Conservation (phyloP, 108 stramenopile genomes). For the Skeletonema marinoi region DNA sequence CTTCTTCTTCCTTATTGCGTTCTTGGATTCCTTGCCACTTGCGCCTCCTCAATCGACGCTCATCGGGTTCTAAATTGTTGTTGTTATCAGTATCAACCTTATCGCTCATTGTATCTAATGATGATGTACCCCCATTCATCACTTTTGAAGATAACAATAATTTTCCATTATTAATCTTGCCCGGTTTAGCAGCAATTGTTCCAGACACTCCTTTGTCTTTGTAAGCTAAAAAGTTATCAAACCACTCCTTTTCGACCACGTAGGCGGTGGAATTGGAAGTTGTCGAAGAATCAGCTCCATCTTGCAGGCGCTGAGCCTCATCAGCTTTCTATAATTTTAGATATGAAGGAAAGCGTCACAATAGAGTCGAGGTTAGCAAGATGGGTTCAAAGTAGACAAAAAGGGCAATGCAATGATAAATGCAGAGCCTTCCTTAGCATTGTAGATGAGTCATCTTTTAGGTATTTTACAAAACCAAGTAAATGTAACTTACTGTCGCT, state of each 20-base stretch:
- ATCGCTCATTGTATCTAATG: not conserved
- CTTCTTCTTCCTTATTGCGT: not conserved
- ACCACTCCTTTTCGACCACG: not conserved
- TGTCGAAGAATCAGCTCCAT: not conserved
- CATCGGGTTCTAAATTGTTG: not conserved
- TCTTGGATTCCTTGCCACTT: constrained; percentile 2
- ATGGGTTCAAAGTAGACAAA: not conserved
- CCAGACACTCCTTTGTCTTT: not conserved
- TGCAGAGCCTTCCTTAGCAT: not conserved
- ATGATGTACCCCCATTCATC: not conserved
- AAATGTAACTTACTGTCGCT: not conserved
- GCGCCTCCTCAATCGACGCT: not conserved
- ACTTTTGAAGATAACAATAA: not conserved
- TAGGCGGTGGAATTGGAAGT: not conserved
- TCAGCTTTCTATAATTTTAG: not conserved
- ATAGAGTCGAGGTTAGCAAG: not conserved
- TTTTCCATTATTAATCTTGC: not conserved
- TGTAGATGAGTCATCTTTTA: not conserved
- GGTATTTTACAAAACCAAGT: not conserved
- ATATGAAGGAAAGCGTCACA: not conserved
- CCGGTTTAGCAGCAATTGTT: not conserved
- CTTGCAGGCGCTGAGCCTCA: not conserved
- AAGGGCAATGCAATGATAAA: not conserved
- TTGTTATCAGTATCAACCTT: not conserved
- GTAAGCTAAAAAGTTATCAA: not conserved